Conservation (phyloP, 345 rosid genomes). For the Barbarea vulgaris region DNA sequence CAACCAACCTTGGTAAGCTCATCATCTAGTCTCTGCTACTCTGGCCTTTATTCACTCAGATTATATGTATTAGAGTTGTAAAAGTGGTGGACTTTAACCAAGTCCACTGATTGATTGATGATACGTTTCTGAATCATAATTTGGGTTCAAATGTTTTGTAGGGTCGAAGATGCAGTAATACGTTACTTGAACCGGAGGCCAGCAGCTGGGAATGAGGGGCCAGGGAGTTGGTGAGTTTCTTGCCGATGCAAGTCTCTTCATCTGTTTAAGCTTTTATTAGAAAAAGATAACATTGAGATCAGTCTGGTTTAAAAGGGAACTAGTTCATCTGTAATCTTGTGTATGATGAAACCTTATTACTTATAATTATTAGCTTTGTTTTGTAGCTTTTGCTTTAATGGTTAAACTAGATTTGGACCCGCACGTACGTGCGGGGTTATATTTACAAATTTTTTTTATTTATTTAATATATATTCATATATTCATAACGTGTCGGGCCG, state of each 20-base stretch:
- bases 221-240: constrained; percentile 65
- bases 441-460: too few relatives aligned
- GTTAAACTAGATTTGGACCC: too few relatives aligned
- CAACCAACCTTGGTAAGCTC: constrained; percentile 90
- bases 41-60: not conserved
- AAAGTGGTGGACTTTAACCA: constrained; percentile 1
- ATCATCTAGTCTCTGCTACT: constrained; percentile 4
- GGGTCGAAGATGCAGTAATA: constrained; percentile 99
- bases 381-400: constrained; percentile 17
- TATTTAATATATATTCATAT: too few relatives aligned
- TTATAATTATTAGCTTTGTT: constrained; percentile 20
- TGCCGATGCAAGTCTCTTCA: constrained; percentile 18
- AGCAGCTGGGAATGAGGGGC: constrained; percentile 79
- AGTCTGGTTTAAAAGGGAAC: constrained; percentile 1
- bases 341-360: constrained; percentile 28
- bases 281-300: not conserved
- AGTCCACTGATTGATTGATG: constrained; percentile 17
- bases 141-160: constrained; percentile 33
- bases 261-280: constrained; percentile 20
- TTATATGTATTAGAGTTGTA: not conserved
- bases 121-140: constrained; percentile 21
- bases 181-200: constrained; percentile 96
- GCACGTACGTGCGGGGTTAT: too few relatives aligned
- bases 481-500: too few relatives aligned
- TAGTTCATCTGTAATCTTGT: constrained; percentile 25